Conservation (phyloP, 805 yeast species). For the Suhomyces xylopsoci region DNA sequence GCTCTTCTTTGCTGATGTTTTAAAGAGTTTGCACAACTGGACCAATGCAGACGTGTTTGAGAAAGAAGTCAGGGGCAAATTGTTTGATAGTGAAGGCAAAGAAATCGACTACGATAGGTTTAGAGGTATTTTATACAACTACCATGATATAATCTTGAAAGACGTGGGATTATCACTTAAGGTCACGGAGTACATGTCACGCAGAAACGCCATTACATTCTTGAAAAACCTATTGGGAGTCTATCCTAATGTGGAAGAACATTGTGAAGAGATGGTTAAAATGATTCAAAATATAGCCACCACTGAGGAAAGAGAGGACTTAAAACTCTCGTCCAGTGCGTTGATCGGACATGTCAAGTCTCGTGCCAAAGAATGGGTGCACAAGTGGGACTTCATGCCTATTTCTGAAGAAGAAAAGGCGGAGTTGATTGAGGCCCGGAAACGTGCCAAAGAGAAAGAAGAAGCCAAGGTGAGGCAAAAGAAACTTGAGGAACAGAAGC, state of each 20-base stretch:
- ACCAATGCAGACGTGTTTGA: conserved; percentile 27
- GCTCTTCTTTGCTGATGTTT: conserved; percentile 58
- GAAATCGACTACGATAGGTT: conserved; percentile 27
- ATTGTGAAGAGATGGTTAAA: conserved; percentile 51
- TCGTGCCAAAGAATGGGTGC: conserved; percentile 48
- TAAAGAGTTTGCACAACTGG: conserved; percentile 49
- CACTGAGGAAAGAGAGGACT: conserved; percentile 71
- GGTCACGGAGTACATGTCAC: conserved; percentile 65
- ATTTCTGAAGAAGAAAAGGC: conserved; percentile 44
- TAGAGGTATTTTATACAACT: conserved; percentile 45
- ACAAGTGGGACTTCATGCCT: conserved; percentile 55
- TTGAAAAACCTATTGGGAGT: conserved; percentile 60
- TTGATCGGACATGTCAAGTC: conserved; percentile 63
- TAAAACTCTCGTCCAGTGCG: conserved; percentile 73
- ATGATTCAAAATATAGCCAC: conserved; percentile 47
- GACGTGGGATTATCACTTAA: conserved; percentile 43
- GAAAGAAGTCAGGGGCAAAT: conserved; percentile 15
- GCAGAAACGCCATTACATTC: conserved; percentile 76
- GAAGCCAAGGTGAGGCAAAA: conserved; percentile 13
- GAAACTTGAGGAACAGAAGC: conserved; percentile 13
- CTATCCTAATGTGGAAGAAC: conserved; percentile 68
- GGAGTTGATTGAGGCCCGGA: conserved; percentile 20
- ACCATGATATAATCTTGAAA: conserved; percentile 51
- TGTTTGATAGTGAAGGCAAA: background rate
- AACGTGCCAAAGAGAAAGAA: conserved; percentile 13